A percentile compares a stretch with the other conserved stretches of the same genome.
Evolutionary conservation across 306 rosid genomes (phyloP).

Genomic region (Inga leiocalycina): DNA sequence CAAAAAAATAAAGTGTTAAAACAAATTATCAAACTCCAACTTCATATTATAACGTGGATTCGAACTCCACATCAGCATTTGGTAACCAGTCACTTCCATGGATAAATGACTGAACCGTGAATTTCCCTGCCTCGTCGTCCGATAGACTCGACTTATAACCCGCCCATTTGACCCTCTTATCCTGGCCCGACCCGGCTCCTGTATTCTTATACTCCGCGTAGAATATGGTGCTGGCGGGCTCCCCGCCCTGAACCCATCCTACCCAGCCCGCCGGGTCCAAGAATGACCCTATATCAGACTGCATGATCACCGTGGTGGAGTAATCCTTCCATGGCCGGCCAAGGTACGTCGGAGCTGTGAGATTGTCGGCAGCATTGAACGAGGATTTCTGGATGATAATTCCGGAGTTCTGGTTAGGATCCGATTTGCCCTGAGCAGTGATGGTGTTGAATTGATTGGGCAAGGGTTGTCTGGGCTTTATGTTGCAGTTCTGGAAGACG

Average conservation of each 20-base stretch:
- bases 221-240: slow-evolving; percentile 52
- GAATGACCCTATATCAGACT: slow-evolving; percentile 44
- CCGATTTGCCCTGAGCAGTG: slow-evolving; percentile 71
- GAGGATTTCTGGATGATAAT: slow-evolving; percentile 60
- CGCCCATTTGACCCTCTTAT: slow-evolving; percentile 51
- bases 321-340: slow-evolving; percentile 71
- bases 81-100: slow-evolving; percentile 60
- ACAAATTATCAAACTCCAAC: not conserved
- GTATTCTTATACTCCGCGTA: slow-evolving; percentile 58
- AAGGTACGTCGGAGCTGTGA: slow-evolving; percentile 51
- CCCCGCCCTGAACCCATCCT: slow-evolving; percentile 46
- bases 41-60: slow-evolving; percentile 33
- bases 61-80: slow-evolving; percentile 34
- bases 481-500: slow-evolving; percentile 60
- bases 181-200: slow-evolving; percentile 50
- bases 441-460: slow-evolving; percentile 70
- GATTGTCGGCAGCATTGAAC: slow-evolving; percentile 29
- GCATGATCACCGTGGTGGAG: slow-evolving; percentile 62
- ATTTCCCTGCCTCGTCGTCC: slow-evolving; percentile 44
- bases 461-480: slow-evolving; percentile 58
- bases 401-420: slow-evolving; percentile 63
- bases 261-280: slow-evolving; percentile 59
- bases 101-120: slow-evolving; percentile 52
- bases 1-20: not conserved
- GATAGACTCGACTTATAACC: slow-evolving; percentile 51